phyloP scores from a whole-genome alignment of 352 stramenopile species.

The Blastocystis sp. region DNA sequence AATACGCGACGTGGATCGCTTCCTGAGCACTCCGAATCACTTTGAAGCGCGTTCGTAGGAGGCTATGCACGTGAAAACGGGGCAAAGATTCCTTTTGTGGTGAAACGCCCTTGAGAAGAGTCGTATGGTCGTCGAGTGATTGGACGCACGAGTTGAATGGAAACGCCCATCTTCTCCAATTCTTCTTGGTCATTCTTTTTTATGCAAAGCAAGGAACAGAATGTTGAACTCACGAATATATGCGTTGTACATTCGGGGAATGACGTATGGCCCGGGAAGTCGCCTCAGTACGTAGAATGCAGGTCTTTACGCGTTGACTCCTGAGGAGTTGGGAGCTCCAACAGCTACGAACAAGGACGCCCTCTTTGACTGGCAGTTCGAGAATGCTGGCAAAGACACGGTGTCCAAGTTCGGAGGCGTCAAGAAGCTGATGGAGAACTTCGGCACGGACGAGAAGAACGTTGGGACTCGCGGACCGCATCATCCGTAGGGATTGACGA shows the following conservation, averaged over 20 bases:
- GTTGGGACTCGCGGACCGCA: background rate
- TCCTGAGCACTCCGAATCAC: too few relatives aligned
- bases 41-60: too few relatives aligned
- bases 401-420: slow-evolving; percentile 65
- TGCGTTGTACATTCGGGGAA: slow-evolving; percentile 33
- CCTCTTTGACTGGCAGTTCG: slow-evolving; percentile 73
- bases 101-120: slow-evolving; percentile 34
- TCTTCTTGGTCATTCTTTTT: slow-evolving; percentile 48
- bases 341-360: slow-evolving; percentile 58
- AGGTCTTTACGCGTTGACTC: slow-evolving; percentile 7
- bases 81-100: slow-evolving; percentile 18
- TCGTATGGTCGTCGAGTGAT: background rate
- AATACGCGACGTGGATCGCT: too few relatives aligned
- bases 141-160: background rate
- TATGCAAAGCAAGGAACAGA: slow-evolving; percentile 68
- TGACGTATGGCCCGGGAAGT: background rate
- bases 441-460: slow-evolving; percentile 67
- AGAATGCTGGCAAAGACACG: slow-evolving; percentile 48
- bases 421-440: slow-evolving; percentile 39
- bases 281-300: slow-evolving; percentile 47
- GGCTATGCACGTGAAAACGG: too few relatives aligned
- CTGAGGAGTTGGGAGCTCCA: slow-evolving; percentile 49
- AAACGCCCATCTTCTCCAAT: background rate
- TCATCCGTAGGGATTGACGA: slow-evolving; percentile 65
- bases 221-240: slow-evolving; percentile 62